Percentiles rank a stretch among this genome's conserved stretches.
These are phyloP conservation scores for Huntiella moniliformis DNA, from an alignment of 2,329 filamentous ascomycete species.

Conservation along the genomic window DNA sequence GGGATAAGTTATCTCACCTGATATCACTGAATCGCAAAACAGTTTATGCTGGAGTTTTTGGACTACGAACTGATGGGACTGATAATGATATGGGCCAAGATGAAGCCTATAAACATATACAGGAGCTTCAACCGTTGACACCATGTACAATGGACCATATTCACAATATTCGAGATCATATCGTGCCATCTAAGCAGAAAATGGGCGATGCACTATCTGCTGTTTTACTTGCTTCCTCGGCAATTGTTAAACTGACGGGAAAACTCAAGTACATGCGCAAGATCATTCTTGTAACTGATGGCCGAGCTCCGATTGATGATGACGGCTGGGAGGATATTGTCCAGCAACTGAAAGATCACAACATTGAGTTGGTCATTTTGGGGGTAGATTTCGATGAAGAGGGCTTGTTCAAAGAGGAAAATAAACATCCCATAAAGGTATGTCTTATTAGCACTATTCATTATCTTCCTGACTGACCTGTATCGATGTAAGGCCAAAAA, in stretches of 20 bases:
- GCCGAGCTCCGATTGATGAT: constrained; percentile 47
- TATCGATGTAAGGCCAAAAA: constrained; percentile 31
- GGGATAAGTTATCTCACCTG: constrained; percentile 67
- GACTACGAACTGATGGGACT: constrained; percentile 62
- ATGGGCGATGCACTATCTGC: constrained; percentile 75
- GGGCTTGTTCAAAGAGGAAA: constrained; percentile 69
- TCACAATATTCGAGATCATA: constrained; percentile 38
- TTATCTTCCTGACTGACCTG: background rate
- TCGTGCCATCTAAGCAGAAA: constrained; percentile 49
- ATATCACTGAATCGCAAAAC: constrained; percentile 49
- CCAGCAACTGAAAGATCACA: constrained; percentile 52
- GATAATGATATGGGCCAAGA: constrained; percentile 48
- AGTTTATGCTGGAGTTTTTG: constrained; percentile 60
- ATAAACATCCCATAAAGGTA: constrained; percentile 56
- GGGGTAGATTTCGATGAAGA: constrained; percentile 92
- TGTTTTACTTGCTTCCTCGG: constrained; percentile 65
- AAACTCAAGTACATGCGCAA: constrained; percentile 64
- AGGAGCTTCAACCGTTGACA: constrained; percentile 51
- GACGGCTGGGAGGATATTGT: constrained; percentile 47
- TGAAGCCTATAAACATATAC: constrained; percentile 64
- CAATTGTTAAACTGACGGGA: constrained; percentile 66
- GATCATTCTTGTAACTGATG: constrained; percentile 77
- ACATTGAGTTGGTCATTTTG: constrained; percentile 64
- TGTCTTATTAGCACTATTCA: background rate
- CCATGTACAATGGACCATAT: constrained; percentile 49